Evolutionary conservation across 441 rosid species (phyloP).

Genomic region (Pelargonium australe): DNA sequence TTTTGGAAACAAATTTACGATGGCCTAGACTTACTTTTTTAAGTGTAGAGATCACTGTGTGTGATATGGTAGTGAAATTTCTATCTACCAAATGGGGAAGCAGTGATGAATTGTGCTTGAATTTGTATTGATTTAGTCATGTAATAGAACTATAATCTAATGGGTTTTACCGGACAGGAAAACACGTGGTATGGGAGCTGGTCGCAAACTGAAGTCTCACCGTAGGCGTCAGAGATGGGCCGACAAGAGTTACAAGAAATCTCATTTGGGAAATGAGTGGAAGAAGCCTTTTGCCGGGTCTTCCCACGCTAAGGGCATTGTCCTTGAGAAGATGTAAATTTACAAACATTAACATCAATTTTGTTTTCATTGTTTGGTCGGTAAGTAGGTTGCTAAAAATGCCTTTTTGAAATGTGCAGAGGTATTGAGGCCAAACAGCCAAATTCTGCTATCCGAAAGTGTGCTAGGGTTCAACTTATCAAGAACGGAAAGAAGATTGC

Average conservation of each 20-base stretch:
- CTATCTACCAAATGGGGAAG: background rate
- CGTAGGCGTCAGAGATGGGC: slow-evolving; percentile 6
- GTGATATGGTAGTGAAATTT: background rate
- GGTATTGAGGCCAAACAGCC: background rate
- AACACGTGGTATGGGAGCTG: slow-evolving; percentile 6
- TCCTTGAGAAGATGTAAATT: slow-evolving; percentile 2
- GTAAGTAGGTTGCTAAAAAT: background rate
- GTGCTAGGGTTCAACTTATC: too few species aligned
- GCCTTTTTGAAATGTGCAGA: background rate
- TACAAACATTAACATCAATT: background rate
- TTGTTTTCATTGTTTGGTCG: background rate
- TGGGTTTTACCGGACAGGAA: background rate
- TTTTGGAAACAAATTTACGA: too few species aligned
- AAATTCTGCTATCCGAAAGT: too few species aligned
- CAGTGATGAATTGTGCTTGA: background rate
- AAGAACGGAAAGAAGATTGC: too few species aligned
- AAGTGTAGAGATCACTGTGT: background rate
- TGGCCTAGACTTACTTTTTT: background rate
- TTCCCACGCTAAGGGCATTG: slow-evolving; percentile 7
- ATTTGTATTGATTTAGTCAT: too few species aligned
- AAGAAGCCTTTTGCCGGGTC: background rate
- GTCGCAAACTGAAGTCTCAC: slow-evolving; percentile 7
- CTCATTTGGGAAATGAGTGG: slow-evolving; percentile 7
- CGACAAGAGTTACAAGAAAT: slow-evolving; percentile 1
- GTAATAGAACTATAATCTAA: background rate